Evolutionary conservation across 495 filamentous ascomycete genomes (phyloP), one percentile per base, ranked within the genome.

Genomic region (Talaromyces wortmannii): DNA sequence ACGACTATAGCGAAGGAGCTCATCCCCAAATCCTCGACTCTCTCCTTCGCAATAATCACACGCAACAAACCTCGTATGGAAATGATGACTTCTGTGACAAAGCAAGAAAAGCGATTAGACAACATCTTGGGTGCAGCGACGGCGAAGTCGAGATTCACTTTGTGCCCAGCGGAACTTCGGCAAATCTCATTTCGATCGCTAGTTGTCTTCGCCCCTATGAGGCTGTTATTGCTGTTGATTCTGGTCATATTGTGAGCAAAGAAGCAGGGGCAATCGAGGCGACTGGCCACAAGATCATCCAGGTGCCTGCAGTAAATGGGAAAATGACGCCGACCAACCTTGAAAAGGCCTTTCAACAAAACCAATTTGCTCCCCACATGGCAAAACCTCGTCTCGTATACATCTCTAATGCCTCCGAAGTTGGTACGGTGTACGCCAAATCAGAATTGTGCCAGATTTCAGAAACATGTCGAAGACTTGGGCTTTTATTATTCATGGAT

Each of bases 1-100:
- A 76, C 56, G 73, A 76, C 55, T 76, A 76, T 59, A 74, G 71
- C 61, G 73, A 76, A 52, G 73, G 71, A 42, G 73, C 73, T 8
- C 72, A 75, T 46, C 73, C 73, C 16, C 69, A 67, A 52, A 66
- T 76, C 29, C 63, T 76, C 10, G 64, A 72, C 50, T 70, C 71
- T 48, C 70, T 76, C 1, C 53, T 74, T 1, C 66, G 63, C 6
- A 69, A 66, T 52, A 75, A 74, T 42, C 58, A 57, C 48, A 66
- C 60, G 12, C 71, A 76, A 45, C 70, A 76, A 63, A 60, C 65
- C 42, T 63, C 70, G 40, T 76, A 75, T 45, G 71, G 70, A n/a
- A 60, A 59, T 4, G 73, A 76, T 47, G 62, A 71, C 7, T 70
- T 69, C 61, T 61, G 58, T 49, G 52, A 63, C 43, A 53, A 59